Evolutionary conservation across 1,139 yeast genomes (phyloP), one percentile per base, ranked within the genome.

Genomic region (Waltiozyma sp.): DNA sequence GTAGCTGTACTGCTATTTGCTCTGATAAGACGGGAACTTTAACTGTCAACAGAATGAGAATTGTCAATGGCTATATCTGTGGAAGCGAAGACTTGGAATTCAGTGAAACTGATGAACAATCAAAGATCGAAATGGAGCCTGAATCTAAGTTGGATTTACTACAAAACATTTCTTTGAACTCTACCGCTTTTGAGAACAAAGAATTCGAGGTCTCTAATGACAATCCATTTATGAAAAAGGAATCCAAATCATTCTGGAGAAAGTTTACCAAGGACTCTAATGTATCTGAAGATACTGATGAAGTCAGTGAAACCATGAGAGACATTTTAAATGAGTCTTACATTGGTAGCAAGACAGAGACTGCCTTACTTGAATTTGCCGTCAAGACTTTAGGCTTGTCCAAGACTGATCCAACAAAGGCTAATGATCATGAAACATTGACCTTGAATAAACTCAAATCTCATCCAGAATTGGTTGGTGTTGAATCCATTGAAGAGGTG

Each of bases 1-100:
- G 99, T 40, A 89, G 95, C 39, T 98, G 97, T 3, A 91, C 98
- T 14, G 91, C 96, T 4, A 73, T 91, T 42, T 93, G 98, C 62
- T 87, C 97, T 1, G 99, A 91, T 65, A 91, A 91, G 62, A 91
- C 98, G 1, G 98, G 98, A 47, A 91, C 98, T 13, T 72, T 91
- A 46, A 91, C 98, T 1, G 94, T 88, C 62, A 91, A 91, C 62
- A 72, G 72, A 56, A 91, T 91, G 98, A 76, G 89, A 40, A 86
- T 91, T 13, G 95, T 87, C 10, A 74, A 73, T 45, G 95, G 91
- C 7, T 68, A 75, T 33, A 58, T 85, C 39, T 18, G 15, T 18
- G 37, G 37, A 6, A 14, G 18, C 13, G 88, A 91, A 10, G 58
- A 56, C 39, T 54, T 54, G 39, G 56, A 56, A 28, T 61, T 64